Evolutionary conservation across 257 asterid species (phyloP).

Genomic region (Plantago elongata): DNA sequence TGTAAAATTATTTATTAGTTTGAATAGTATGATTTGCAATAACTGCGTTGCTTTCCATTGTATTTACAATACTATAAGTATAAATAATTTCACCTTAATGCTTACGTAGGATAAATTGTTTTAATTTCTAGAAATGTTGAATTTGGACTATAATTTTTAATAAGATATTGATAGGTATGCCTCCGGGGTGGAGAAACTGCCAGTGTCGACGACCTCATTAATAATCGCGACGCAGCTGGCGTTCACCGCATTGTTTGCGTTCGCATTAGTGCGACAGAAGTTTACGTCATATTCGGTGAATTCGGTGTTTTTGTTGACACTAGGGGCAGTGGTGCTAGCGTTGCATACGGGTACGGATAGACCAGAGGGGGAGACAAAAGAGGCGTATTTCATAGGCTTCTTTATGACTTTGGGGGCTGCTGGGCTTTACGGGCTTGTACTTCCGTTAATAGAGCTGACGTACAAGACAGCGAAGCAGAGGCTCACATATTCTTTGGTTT

Average conservation of each 20-base stretch:
- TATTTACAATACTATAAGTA: no score
- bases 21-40: no score
- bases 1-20: no score
- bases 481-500: constrained; percentile 20
- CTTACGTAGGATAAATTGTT: no score
- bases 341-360: constrained; percentile 33
- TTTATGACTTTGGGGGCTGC: constrained; percentile 37
- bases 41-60: no score
- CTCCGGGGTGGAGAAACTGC: constrained; percentile 32
- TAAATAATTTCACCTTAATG: no score
- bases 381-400: constrained; percentile 27
- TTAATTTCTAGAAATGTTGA: no score
- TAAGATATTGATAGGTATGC: not conserved
- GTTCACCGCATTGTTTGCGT: constrained; percentile 40
- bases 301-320: constrained; percentile 37
- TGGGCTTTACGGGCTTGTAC: constrained; percentile 32
- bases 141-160: no score
- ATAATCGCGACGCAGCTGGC: constrained; percentile 41
- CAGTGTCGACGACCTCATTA: constrained; percentile 40
- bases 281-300: constrained; percentile 38
- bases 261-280: constrained; percentile 30
- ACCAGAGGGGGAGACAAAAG: constrained; percentile 34
- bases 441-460: constrained; percentile 35
- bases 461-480: constrained; percentile 28
- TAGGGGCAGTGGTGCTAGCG: constrained; percentile 35